Base-by-base conservation (phyloP, 2,329 filamentous ascomycete genomes). In the Xylariomycetidae sp. region DNA sequence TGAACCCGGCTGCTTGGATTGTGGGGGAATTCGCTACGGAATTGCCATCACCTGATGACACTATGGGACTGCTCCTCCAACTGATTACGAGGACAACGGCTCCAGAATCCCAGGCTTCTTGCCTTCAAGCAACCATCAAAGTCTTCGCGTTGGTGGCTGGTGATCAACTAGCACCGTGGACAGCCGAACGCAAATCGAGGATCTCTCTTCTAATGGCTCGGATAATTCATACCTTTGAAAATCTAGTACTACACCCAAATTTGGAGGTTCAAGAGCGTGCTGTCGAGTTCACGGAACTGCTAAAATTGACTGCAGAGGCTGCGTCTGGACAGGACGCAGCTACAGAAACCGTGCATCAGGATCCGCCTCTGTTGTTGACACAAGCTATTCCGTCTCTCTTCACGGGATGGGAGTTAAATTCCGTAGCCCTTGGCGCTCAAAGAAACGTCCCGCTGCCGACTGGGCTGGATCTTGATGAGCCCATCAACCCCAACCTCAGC, bases 211-310 rank as follows among this genome's bases (percentile, higher is more conserved):
- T 94, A 16, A 80, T 94, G 61, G 84, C 85, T 17, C 79, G 88
- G 2, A 79, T 96, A 6, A 76, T 94, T 14, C 78, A 92, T 55
- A 83, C 86, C 30, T 66, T 95, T 15, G 89, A 97, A 50, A 77
- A 81, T 1, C 62, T 97, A 12, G 79, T 81, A 1, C 70, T 82
- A 25, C 88, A 97, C 56, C 89, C 90, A 0, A 87, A 81, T 49
- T 70, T 98, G 2, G 92, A 98, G 56, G 88, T 98, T 4, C 92
- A 98, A 61, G 92, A 97, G 59, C 79, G 92, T 36, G 84, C 89
- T 3, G 89, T 96, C 2, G 89, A 96, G 54, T 94, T 95, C 49
- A 74, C 88, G 0, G 92, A 98, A 56, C 70, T 97, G 10, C 77
- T 97, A 51, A 88, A 88, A 38, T 70, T 98, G 27, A 88, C 87